These are phyloP conservation scores for Pulveroboletus sp. DNA, from an alignment of 768 basidiomycete genomes.

Conservation along the genomic window DNA sequence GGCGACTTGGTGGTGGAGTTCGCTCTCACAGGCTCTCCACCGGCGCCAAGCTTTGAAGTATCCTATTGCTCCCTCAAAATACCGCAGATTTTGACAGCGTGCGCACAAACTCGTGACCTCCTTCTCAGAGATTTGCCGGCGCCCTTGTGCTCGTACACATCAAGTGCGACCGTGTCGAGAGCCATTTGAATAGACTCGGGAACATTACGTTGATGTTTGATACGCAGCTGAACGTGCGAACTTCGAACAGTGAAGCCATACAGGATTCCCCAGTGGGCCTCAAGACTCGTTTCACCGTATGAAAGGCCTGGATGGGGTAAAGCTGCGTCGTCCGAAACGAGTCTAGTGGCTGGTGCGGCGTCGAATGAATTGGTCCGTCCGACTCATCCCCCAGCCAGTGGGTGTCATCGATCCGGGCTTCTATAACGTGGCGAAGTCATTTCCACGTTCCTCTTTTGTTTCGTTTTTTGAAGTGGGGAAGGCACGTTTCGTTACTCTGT, in stretches of 20 bases:
- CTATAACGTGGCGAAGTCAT: background rate
- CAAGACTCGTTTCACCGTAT: constrained; percentile 10
- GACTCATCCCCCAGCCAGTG: background rate
- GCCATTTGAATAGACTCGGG: constrained; percentile 8
- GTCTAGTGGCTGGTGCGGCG: background rate
- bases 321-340: background rate
- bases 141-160: constrained; percentile 1
- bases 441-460: background rate
- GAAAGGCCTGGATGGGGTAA: constrained; percentile 9
- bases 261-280: background rate
- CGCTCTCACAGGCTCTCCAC: constrained; percentile 27
- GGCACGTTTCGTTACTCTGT: background rate
- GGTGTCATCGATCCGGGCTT: background rate
- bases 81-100: constrained; percentile 24
- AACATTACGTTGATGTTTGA: constrained; percentile 6
- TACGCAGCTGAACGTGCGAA: constrained; percentile 13
- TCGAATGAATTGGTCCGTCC: no score
- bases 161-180: constrained; percentile 13
- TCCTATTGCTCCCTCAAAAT: constrained; percentile 10
- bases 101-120: constrained; percentile 7
- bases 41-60: constrained; percentile 8
- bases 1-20: background rate
- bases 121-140: constrained; percentile 14
- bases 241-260: background rate
- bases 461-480: background rate